Percentiles rank a stretch among this genome's conserved stretches.
Conservation (phyloP, 805 yeast species). For the Starmerella potacharoeniae region DNA sequence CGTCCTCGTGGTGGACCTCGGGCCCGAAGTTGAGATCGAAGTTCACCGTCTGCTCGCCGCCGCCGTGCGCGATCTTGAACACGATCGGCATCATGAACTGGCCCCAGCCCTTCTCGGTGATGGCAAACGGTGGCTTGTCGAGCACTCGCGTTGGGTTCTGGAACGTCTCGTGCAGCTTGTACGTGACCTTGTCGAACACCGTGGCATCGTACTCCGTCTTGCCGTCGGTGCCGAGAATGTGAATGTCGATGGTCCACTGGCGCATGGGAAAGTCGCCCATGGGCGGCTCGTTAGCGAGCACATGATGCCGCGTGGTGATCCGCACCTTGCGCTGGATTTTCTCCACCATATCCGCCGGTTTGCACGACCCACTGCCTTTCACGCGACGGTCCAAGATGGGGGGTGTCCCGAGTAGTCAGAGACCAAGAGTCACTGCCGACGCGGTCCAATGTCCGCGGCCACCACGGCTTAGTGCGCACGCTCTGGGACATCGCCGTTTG, state of each 20-base stretch:
- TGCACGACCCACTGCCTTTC: neutral
- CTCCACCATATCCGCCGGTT: slow-evolving; percentile 17
- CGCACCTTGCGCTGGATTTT: slow-evolving; percentile 75
- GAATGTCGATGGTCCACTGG: slow-evolving; percentile 75
- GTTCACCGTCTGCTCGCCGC: slow-evolving; percentile 74
- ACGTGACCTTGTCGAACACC: slow-evolving; percentile 83
- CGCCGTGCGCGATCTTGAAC: slow-evolving; percentile 66
- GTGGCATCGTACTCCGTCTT: slow-evolving; percentile 66
- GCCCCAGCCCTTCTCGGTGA: slow-evolving; percentile 97
- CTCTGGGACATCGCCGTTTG: no score
- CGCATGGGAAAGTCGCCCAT: slow-evolving; percentile 91
- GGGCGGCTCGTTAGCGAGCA: slow-evolving; percentile 68
- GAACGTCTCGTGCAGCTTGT: slow-evolving; percentile 90
- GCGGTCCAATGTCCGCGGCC: neutral
- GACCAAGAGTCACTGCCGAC: neutral
- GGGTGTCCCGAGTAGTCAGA: neutral
- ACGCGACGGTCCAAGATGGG: neutral
- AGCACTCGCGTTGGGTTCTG: slow-evolving; percentile 73
- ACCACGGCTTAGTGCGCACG: neutral
- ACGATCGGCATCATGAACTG: slow-evolving; percentile 83
- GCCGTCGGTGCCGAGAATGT: slow-evolving; percentile 67
- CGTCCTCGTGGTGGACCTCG: slow-evolving; percentile 68
- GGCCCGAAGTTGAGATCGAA: slow-evolving; percentile 83
- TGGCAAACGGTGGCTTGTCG: slow-evolving; percentile 72
- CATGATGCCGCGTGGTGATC: slow-evolving; percentile 74